A percentile compares a stretch with the other conserved stretches of the same genome.
phyloP scores from a whole-genome alignment of 257 asterid genomes.

The Lithospermum erythrorhizon region DNA sequence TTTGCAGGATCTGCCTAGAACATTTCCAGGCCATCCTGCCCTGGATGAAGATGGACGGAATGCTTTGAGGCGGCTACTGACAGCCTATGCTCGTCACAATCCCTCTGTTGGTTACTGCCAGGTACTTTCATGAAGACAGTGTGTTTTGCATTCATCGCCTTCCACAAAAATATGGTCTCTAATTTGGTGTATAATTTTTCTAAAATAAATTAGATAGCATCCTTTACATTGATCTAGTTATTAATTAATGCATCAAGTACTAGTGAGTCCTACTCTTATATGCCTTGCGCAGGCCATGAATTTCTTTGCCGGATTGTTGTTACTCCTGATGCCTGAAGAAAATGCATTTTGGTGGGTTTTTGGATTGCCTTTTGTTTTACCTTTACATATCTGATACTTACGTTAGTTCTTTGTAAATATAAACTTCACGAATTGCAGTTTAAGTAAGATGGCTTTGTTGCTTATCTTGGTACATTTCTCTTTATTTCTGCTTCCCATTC shows the following conservation, averaged over 20 bases:
- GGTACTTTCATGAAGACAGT: conserved; percentile 31
- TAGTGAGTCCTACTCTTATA: neutral
- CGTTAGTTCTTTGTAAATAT: neutral
- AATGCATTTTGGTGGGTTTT: conserved; percentile 93
- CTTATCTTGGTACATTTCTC: too few species aligned
- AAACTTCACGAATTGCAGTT: too few species aligned
- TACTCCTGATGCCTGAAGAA: conserved; percentile 98
- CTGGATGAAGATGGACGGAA: conserved; percentile 88
- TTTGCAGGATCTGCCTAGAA: conserved; percentile 83
- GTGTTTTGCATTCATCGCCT: neutral
- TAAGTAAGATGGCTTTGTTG: neutral
- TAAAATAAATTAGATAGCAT: neutral
- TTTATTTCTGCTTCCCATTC: too few species aligned
- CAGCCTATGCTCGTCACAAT: conserved; percentile 89
- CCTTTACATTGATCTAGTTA: neutral
- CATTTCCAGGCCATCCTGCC: conserved; percentile 96
- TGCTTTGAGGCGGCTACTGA: conserved; percentile 86
- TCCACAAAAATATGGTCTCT: neutral
- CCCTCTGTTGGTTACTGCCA: conserved; percentile 94
- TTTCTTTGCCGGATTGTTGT: conserved; percentile 88
- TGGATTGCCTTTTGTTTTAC: conserved; percentile 10
- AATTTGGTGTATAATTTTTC: neutral
- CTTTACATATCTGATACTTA: too few species aligned
- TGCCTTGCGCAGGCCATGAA: conserved; percentile 86
- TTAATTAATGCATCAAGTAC: neutral